These are phyloP conservation scores for Epichloe sp. DNA, from an alignment of 2,329 filamentous ascomycete genomes.

Conservation along the genomic window DNA sequence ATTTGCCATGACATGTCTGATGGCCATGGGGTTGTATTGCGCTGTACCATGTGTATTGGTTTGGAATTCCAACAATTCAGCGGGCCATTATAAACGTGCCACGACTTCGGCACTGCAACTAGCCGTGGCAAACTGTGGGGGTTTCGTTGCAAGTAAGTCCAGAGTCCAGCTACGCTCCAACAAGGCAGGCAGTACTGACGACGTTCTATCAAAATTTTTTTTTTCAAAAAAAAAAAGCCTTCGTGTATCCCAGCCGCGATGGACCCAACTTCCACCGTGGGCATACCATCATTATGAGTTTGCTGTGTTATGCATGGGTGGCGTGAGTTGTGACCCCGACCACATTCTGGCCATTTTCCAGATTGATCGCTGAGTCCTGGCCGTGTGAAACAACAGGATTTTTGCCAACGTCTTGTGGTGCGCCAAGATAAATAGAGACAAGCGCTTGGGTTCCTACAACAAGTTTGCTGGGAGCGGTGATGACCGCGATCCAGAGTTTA, in stretches of 20 bases:
- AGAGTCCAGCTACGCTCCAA: too few species aligned
- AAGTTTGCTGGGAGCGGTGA: constrained; percentile 44
- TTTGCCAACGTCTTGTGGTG: constrained; percentile 45
- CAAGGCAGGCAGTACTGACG: neutral
- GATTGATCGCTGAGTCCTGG: too few species aligned
- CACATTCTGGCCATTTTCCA: too few species aligned
- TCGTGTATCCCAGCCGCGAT: constrained; percentile 45
- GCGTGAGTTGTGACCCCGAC: constrained; percentile 30
- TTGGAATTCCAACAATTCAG: constrained; percentile 56
- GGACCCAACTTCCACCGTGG: constrained; percentile 45
- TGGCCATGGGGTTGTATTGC: constrained; percentile 51
- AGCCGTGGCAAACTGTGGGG: constrained; percentile 55
- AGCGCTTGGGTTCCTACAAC: constrained; percentile 44
- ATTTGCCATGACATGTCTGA: constrained; percentile 55
- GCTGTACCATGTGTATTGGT: constrained; percentile 50
- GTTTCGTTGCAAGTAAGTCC: constrained; percentile 44
- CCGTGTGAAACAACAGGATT: neutral
- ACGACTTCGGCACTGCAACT: constrained; percentile 53
- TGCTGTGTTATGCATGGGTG: constrained; percentile 50
- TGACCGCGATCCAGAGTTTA: constrained; percentile 50
- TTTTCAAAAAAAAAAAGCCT: constrained; percentile 22
- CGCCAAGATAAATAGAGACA: constrained; percentile 50
- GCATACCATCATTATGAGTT: constrained; percentile 45
- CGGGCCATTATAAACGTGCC: constrained; percentile 57
- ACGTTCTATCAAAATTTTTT: too few species aligned